Base-by-base conservation (phyloP, 768 basidiomycete species). In the Filobasidium floriforme region DNA sequence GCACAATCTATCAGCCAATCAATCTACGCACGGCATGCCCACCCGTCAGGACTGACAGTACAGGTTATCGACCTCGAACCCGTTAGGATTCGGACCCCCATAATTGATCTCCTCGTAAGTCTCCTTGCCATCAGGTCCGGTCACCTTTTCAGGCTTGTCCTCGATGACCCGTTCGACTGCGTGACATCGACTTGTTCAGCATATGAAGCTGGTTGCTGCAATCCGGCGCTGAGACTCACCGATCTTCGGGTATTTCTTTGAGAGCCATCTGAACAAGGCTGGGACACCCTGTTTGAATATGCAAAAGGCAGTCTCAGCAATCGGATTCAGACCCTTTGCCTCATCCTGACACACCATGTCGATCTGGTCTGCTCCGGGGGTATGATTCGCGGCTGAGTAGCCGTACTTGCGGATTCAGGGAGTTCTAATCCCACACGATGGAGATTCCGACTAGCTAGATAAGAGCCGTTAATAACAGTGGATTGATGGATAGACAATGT, bases 161-260 rank as follows among this genome's bases (percentile, higher is more conserved):
- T 97, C 94, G 43, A 84, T 81, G 1, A 97, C 93, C 46, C 71
- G 69, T 43, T 72, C 62, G 15, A 80, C 68, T 69, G 61, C 29
- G 37, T 28, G 37, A 28, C 19, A 15, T 22, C 18, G 54, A 41
- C 6, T 22, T 26, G 54, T 11, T 19, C 28, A 37, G 15, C 0
- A 32, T 0, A 46, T n/a, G 15, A 28, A 54, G 62, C 43, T 22
- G 15, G 43, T 9, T 26, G 44, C 2, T 24, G 3, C 4, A 40
- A 29, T 46, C 7, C 41, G 66, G 29, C 70, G 14, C 1, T 2
- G 0, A 19, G 60, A 82, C 87, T 62, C 66, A 89, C 92, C 87
- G 74, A 94, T 97, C 84, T 91, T 97, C 61, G 94, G 92, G 78
- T 99, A 99, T 80, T 97, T 97, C 82, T 89, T 93, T 78, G 92